Evolutionary conservation across 2,329 filamentous ascomycete species (phyloP).

Genomic region (Cercospora zeina): DNA sequence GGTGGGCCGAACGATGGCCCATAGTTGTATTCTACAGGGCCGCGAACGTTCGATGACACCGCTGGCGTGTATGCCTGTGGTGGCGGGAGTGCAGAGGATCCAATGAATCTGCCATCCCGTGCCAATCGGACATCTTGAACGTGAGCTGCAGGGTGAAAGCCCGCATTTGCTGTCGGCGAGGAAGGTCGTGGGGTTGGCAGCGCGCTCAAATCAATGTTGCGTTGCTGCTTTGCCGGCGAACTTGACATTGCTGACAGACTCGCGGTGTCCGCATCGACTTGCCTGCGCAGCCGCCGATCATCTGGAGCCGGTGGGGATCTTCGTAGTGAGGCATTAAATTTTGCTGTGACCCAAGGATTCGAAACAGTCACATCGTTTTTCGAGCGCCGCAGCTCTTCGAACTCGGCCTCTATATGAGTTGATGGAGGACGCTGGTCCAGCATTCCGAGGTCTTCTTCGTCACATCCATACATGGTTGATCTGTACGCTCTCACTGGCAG

Average conservation of each 20-base stretch:
- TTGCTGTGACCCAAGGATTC: constrained; percentile 55
- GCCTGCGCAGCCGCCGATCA: not conserved
- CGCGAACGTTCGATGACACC: constrained; percentile 4
- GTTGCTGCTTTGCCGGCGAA: constrained; percentile 19
- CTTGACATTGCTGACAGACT: constrained; percentile 11
- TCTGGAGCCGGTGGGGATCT: not conserved
- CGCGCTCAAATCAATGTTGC: not conserved
- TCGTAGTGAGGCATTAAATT: constrained; percentile 44
- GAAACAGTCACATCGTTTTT: constrained; percentile 41
- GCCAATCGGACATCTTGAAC: constrained; percentile 28
- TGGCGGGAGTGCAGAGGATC: constrained; percentile 19
- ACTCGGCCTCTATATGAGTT: constrained; percentile 30
- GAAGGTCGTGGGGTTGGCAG: constrained; percentile 39
- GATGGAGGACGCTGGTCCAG: constrained; percentile 26
- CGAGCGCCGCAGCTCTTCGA: constrained; percentile 39
- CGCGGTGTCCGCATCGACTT: not conserved
- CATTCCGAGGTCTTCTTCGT: constrained; percentile 40
- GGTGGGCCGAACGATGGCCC: constrained; percentile 7
- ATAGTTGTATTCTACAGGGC: constrained; percentile 21
- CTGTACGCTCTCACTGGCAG: constrained; percentile 20
- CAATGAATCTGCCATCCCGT: constrained; percentile 29
- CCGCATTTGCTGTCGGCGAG: constrained; percentile 32
- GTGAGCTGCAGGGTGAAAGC: constrained; percentile 31
- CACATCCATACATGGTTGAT: constrained; percentile 42
- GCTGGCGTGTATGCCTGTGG: constrained; percentile 23